These are phyloP conservation scores for Cordia subcordata DNA, from an alignment of 257 asterid genomes.

Conservation along the genomic window DNA sequence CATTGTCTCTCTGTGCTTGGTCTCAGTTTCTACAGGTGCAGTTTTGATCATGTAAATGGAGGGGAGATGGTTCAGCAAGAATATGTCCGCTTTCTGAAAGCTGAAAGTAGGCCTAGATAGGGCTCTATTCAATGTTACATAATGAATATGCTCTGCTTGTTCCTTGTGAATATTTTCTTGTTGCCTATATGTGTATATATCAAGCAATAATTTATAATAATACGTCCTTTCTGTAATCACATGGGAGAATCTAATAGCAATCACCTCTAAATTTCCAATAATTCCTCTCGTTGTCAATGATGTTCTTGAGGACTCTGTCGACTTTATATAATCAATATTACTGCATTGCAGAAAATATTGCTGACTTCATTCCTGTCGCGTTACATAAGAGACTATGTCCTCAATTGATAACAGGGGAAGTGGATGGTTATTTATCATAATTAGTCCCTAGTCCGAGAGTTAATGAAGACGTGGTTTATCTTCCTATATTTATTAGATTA, in stretches of 20 bases:
- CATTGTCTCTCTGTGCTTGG: constrained; percentile 8
- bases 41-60: constrained; percentile 79
- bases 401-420: too few species aligned
- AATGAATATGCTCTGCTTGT: neutral
- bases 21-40: constrained; percentile 79
- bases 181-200: constrained; percentile 7
- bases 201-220: neutral
- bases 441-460: too few species aligned
- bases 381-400: too few species aligned
- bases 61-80: constrained; percentile 86
- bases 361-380: neutral
- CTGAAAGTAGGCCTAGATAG: constrained; percentile 49
- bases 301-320: neutral
- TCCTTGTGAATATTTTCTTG: neutral
- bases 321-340: neutral
- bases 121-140: neutral
- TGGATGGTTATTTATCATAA: too few species aligned
- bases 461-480: too few species aligned
- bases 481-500: too few species aligned
- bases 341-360: neutral
- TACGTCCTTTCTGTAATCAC: neutral
- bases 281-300: neutral
- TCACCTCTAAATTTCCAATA: neutral
- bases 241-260: neutral
- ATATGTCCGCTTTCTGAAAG: constrained; percentile 56